A percentile compares a stretch with the other conserved stretches of the same genome.
phyloP scores from a whole-genome alignment of 768 basidiomycete genomes.

The Gloeophyllum trabeum region DNA sequence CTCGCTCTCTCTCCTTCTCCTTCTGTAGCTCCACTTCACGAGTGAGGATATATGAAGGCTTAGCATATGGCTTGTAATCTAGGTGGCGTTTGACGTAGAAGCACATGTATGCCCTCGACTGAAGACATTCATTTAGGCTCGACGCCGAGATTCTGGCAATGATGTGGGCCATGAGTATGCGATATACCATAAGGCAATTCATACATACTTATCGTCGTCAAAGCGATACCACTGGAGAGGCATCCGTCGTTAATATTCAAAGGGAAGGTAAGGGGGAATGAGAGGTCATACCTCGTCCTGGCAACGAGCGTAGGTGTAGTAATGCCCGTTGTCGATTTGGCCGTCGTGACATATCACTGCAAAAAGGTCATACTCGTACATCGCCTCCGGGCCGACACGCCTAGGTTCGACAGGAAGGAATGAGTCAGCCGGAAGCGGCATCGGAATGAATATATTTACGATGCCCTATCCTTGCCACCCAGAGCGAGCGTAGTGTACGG shows the following conservation, averaged over 20 bases:
- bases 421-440: neutral
- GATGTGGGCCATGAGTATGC: slow-evolving; percentile 3
- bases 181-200: slow-evolving; percentile 3
- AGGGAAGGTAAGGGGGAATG: neutral
- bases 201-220: slow-evolving; percentile 81
- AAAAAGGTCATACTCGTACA: slow-evolving; percentile 88
- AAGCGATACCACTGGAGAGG: slow-evolving; percentile 76
- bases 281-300: slow-evolving; percentile 61
- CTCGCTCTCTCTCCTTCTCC: slow-evolving; percentile 43
- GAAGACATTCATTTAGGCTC: slow-evolving; percentile 53
- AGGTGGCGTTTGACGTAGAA: slow-evolving; percentile 89
- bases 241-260: slow-evolving; percentile 3
- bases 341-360: slow-evolving; percentile 94
- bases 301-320: slow-evolving; percentile 78
- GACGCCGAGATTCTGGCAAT: slow-evolving; percentile 55
- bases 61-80: slow-evolving; percentile 66
- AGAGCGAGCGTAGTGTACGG: slow-evolving; percentile 66
- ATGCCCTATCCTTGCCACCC: slow-evolving; percentile 31
- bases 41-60: slow-evolving; percentile 54
- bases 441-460: slow-evolving; percentile 10
- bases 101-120: slow-evolving; percentile 84
- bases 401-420: slow-evolving; percentile 20
- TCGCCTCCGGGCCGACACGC: slow-evolving; percentile 43
- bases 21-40: slow-evolving; percentile 56
- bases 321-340: slow-evolving; percentile 90